Percentiles rank a stretch among this genome's conserved stretches.
phyloP scores from a whole-genome alignment of 176 grass and related monocot genomes.

The Bolboschoenus planiculmis region DNA sequence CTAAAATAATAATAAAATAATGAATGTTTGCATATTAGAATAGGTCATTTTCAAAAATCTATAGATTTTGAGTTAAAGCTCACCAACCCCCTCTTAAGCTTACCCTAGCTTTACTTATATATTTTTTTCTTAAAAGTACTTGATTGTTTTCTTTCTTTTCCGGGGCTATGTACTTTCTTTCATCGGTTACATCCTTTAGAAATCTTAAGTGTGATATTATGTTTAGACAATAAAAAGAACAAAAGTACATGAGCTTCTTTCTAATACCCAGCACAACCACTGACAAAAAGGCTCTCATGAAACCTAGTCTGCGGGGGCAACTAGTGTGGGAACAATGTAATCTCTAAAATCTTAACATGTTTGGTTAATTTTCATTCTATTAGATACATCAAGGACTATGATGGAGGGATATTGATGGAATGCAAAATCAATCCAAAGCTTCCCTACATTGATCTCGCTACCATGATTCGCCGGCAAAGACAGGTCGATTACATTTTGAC shows the following conservation, averaged over 20 bases:
- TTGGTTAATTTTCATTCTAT: not conserved
- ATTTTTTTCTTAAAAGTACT: not conserved
- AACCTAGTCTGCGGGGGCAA: not conserved
- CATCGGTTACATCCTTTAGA: not conserved
- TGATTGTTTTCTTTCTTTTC: not conserved
- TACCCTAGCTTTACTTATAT: too few species aligned
- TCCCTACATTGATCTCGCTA: constrained; percentile 93
- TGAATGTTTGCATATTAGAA: too few species aligned
- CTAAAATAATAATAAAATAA: too few species aligned
- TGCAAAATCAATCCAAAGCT: constrained; percentile 92
- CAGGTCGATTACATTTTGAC: constrained; percentile 50
- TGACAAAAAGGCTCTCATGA: too few species aligned
- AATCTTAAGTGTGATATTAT: not conserved
- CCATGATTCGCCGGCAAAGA: constrained; percentile 94
- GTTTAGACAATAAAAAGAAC: not conserved
- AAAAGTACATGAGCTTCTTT: not conserved
- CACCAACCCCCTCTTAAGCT: too few species aligned
- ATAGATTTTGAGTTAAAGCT: too few species aligned
- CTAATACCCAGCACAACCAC: not conserved
- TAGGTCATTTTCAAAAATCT: too few species aligned
- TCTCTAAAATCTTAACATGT: constrained; percentile 5
- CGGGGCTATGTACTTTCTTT: not conserved
- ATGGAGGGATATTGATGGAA: constrained; percentile 98
- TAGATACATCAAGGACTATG: constrained; percentile 98
- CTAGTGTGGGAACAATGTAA: not conserved